Conservation (phyloP, 2,329 filamentous ascomycete genomes). For the Aspergillus proliferans region DNA sequence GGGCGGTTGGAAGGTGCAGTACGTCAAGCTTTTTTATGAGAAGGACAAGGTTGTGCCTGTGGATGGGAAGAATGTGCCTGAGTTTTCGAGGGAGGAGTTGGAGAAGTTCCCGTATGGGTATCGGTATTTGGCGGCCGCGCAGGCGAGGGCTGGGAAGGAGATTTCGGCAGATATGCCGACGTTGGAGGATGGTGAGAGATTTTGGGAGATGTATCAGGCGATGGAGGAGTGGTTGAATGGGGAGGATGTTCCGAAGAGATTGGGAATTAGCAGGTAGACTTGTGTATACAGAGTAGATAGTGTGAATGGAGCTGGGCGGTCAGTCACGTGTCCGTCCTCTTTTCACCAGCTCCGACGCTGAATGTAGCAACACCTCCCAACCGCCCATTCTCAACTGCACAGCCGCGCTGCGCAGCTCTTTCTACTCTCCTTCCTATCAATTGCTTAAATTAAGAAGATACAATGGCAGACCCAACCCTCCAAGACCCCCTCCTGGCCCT, state of each 20-base stretch:
- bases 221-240: not conserved
- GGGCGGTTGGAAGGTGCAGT: not conserved
- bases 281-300: not conserved
- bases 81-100: not conserved
- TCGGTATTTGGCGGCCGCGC: not conserved
- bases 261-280: not conserved
- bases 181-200: not conserved
- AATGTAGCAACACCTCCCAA: too few species aligned
- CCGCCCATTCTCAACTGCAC: too few species aligned
- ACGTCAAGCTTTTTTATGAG: not conserved
- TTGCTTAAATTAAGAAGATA: not conserved
- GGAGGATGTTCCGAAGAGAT: not conserved
- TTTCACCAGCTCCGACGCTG: not conserved
- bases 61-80: not conserved
- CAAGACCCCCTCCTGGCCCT: conserved; percentile 77
- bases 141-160: not conserved
- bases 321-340: not conserved
- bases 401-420: too few species aligned
- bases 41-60: not conserved
- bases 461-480: conserved; percentile 52
- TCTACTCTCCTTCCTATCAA: not conserved
- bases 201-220: not conserved
- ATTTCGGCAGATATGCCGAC: not conserved
- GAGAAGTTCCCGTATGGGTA: not conserved
- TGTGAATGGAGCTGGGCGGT: not conserved